phyloP scores from a whole-genome alignment of 2,329 filamentous ascomycete species.

The Hawksworthiomyces lignivorus region DNA sequence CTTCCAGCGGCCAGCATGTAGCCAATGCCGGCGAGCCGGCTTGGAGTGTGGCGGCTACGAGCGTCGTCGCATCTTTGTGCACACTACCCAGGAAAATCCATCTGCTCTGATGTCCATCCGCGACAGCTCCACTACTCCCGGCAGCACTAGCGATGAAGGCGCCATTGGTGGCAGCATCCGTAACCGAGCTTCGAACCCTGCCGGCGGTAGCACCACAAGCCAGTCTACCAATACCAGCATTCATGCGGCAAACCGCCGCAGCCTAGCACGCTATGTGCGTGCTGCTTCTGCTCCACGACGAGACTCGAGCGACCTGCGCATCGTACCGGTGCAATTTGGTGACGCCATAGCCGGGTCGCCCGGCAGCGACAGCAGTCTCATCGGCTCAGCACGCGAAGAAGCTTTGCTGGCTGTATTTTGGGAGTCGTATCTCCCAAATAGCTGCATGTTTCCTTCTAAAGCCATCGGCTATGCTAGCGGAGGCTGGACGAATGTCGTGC shows the following conservation, averaged over 20 bases:
- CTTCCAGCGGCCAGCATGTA: slow-evolving; percentile 16
- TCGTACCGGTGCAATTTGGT: slow-evolving; percentile 6
- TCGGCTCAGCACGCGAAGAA: slow-evolving; percentile 10
- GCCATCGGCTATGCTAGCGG: slow-evolving; percentile 12
- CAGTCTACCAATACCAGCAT: not conserved
- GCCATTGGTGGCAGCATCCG: not conserved
- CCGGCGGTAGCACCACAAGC: not conserved
- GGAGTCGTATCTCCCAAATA: slow-evolving; percentile 15
- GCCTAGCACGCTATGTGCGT: no score
- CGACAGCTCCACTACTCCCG: slow-evolving; percentile 7
- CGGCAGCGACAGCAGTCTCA: slow-evolving; percentile 5
- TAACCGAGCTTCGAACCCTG: not conserved
- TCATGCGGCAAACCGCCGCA: no score
- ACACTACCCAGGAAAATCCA: slow-evolving; percentile 12
- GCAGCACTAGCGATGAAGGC: not conserved
- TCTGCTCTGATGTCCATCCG: slow-evolving; percentile 6
- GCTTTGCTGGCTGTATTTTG: slow-evolving; percentile 14
- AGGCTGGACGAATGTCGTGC: slow-evolving; percentile 16
- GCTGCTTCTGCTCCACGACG: no score
- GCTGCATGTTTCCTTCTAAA: slow-evolving; percentile 9
- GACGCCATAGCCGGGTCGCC: not conserved
- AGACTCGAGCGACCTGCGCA: slow-evolving; percentile 2
- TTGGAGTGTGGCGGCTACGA: slow-evolving; percentile 19
- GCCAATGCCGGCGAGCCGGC: slow-evolving; percentile 17
- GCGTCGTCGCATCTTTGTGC: slow-evolving; percentile 18